phyloP scores from a whole-genome alignment of 1,284 basidiomycete species.

The Ceratobasidium sp. region DNA sequence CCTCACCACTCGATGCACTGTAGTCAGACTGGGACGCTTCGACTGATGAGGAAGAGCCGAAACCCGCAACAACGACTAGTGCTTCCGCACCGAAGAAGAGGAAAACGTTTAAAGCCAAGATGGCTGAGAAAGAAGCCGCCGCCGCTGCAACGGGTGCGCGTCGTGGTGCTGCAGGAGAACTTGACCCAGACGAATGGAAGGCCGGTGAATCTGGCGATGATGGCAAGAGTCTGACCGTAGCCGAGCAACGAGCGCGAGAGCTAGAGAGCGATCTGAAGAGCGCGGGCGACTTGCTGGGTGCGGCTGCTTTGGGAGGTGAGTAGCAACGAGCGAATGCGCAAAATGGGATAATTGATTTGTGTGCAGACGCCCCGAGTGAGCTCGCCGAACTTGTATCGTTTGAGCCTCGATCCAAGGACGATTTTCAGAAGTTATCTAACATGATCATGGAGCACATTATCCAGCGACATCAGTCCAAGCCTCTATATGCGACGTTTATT shows the following conservation, averaged over 20 bases:
- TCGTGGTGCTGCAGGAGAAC: slow-evolving; percentile 58
- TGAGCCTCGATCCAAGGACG: slow-evolving; percentile 85
- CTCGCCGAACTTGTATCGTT: slow-evolving; percentile 75
- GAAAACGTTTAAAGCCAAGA: slow-evolving; percentile 86
- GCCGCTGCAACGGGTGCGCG: slow-evolving; percentile 52
- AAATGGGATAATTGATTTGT: slow-evolving; percentile 4
- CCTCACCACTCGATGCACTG: neutral
- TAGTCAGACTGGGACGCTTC: slow-evolving; percentile 95
- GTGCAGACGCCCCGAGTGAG: slow-evolving; percentile 69
- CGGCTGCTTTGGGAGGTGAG: slow-evolving; percentile 72
- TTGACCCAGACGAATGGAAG: slow-evolving; percentile 31
- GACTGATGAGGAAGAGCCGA: slow-evolving; percentile 69
- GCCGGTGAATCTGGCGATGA: slow-evolving; percentile 54
- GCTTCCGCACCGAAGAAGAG: slow-evolving; percentile 85
- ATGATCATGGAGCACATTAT: slow-evolving; percentile 77
- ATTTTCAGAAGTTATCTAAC: slow-evolving; percentile 78
- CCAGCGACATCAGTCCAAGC: slow-evolving; percentile 80
- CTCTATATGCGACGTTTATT: slow-evolving; percentile 82
- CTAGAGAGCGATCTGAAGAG: slow-evolving; percentile 85
- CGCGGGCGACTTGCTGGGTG: slow-evolving; percentile 82
- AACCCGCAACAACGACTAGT: slow-evolving; percentile 61
- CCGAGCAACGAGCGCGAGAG: slow-evolving; percentile 83
- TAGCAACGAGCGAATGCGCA: slow-evolving; percentile 6
- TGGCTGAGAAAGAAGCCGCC: slow-evolving; percentile 87
- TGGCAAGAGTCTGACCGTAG: slow-evolving; percentile 78